Evolutionary conservation across 345 rosid species (phyloP).

Genomic region (Nasturtium officinale): DNA sequence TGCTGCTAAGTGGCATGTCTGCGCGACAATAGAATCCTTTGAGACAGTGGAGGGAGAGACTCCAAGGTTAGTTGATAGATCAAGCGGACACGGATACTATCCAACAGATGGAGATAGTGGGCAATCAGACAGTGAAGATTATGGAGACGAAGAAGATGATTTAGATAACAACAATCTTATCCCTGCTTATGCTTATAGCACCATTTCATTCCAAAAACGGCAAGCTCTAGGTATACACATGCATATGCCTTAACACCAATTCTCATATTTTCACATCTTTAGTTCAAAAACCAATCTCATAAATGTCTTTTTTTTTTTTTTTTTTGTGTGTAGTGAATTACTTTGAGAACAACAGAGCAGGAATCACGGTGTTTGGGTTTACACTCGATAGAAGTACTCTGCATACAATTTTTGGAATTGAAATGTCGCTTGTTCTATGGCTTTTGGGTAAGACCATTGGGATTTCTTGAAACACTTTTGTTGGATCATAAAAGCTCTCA

Average conservation of each 20-base stretch:
- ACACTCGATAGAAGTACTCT: slow-evolving; percentile 76
- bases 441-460: slow-evolving; percentile 86
- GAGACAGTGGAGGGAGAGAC: slow-evolving; percentile 69
- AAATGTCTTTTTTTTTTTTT: too few species aligned
- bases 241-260: neutral
- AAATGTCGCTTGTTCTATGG: slow-evolving; percentile 90
- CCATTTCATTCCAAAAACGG: slow-evolving; percentile 87
- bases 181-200: slow-evolving; percentile 69
- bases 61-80: slow-evolving; percentile 47
- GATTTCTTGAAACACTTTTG: slow-evolving; percentile 49
- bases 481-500: slow-evolving; percentile 21
- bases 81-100: slow-evolving; percentile 26
- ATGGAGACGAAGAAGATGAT: slow-evolving; percentile 85
- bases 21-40: slow-evolving; percentile 76
- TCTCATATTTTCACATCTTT: slow-evolving; percentile 8
- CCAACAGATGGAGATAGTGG: slow-evolving; percentile 51
- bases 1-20: slow-evolving; percentile 92
- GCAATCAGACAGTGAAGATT: slow-evolving; percentile 53
- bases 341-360: slow-evolving; percentile 90
- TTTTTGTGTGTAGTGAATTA: slow-evolving; percentile 71
- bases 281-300: neutral
- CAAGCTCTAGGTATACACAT: slow-evolving; percentile 75
- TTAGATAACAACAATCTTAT: slow-evolving; percentile 68
- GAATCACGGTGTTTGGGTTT: slow-evolving; percentile 85
- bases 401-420: slow-evolving; percentile 80